Evolutionary conservation across 345 rosid genomes (phyloP).

Genomic region (Melaleuca alternifolia): DNA sequence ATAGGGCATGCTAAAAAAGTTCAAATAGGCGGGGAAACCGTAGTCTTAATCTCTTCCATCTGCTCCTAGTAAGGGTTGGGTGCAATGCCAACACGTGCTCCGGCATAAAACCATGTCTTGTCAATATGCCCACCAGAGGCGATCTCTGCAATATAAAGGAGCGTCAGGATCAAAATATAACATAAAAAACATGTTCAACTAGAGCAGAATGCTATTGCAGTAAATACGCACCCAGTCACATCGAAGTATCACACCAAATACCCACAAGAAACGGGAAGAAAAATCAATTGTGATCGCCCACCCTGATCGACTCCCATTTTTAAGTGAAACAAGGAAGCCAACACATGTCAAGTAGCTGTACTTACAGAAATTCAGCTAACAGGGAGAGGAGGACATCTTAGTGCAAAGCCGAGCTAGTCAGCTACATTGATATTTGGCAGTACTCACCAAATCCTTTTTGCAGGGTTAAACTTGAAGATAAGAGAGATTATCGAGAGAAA

Average conservation of each 20-base stretch:
- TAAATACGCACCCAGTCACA: background rate
- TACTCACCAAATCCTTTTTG: no score
- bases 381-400: background rate
- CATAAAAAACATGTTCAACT: background rate
- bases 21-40: constrained; percentile 19
- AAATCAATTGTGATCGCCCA: background rate
- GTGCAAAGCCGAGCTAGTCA: background rate
- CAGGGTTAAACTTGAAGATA: background rate
- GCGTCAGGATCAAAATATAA: background rate
- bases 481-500: background rate
- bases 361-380: background rate
- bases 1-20: background rate
- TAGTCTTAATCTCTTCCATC: constrained; percentile 74
- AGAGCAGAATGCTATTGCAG: background rate
- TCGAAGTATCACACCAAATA: background rate
- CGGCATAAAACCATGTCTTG: constrained; percentile 94
- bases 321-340: background rate
- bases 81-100: constrained; percentile 69
- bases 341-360: background rate
- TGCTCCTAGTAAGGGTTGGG: constrained; percentile 38
- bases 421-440: background rate
- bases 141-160: constrained; percentile 41
- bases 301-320: background rate
- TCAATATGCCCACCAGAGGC: constrained; percentile 74
- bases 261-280: background rate